Base-by-base conservation (phyloP, 148 eudicot genomes). In the Diospyros kaki region DNA sequence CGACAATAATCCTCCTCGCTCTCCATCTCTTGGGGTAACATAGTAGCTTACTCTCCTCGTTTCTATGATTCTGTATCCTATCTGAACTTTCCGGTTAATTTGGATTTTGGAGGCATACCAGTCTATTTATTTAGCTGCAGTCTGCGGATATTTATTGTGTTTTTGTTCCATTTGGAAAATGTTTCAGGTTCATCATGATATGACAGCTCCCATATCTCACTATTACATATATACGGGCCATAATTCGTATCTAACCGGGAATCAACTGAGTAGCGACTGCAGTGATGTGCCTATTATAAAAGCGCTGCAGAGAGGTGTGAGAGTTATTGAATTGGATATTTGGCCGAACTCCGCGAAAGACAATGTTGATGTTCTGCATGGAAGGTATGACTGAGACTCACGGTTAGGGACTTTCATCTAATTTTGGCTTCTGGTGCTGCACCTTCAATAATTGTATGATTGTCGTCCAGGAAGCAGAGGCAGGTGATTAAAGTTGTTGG, bases 311-410 rank as follows among this genome's bases (percentile, higher is more conserved):
- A 88, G 82, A 76, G 87, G 97, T 64, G 97, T 93, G 18, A 86
- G 98, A 83, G 98, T 89, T 13, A 91, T 93, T 78, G 98, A 93
- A 78, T 80, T 93, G 83, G 98, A 93, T 82, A 81, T 93, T 66
- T 93, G 98, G 98, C 97, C 98, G 13, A 91, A 91, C 86, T 86
- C 98, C 44, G 48, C 84, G 1, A 88, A 87, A 61, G 91, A 93
- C 76, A 75, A 89, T 74, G 85, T 93, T 10, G 73, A 87, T 56
- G 97, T 93, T 75, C 94, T 91, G 75, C 98, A 93, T 84, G 98
- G 98, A 78, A 81, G 94, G 98, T 93, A 84, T 50, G 64, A 4
- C 53, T 45, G 8, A 45, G 1, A n/a, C 62, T 9, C 45, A 62
- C 69, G 71, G 51, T 15, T 50, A 1, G 15, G 9, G 53, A 44